Percentiles rank a stretch among this genome's conserved stretches.
Evolutionary conservation across 2,329 filamentous ascomycete genomes (phyloP).

Genomic region (Podosphaera leucotricha): DNA sequence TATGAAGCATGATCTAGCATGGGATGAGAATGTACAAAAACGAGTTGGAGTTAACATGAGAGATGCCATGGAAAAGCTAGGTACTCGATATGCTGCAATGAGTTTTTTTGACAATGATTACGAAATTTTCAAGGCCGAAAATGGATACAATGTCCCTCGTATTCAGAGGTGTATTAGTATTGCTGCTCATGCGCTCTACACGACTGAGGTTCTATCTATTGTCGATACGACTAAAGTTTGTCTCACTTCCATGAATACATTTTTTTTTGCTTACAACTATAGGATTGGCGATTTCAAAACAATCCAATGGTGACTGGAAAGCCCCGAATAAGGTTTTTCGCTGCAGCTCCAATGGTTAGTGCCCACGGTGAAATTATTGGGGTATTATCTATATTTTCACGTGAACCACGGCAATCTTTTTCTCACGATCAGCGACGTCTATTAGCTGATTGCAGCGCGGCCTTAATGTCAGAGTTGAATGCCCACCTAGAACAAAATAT

Average conservation of each 20-base stretch:
- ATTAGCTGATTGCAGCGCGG: neutral
- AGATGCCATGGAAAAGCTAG: constrained; percentile 12
- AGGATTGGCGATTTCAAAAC: constrained; percentile 1
- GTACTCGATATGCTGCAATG: constrained; percentile 12
- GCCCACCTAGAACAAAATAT: neutral
- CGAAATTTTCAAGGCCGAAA: constrained; percentile 15
- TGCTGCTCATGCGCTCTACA: constrained; percentile 17
- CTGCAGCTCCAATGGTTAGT: neutral
- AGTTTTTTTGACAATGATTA: constrained; percentile 16
- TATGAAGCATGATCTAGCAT: constrained; percentile 8
- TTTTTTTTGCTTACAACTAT: neutral
- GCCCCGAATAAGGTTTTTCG: constrained; percentile 1
- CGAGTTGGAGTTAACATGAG: constrained; percentile 8
- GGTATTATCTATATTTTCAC: neutral
- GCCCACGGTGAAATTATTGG: neutral
- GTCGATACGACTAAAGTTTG: constrained; percentile 11
- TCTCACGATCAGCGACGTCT: neutral
- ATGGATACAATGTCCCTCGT: constrained; percentile 10
- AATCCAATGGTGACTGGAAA: neutral
- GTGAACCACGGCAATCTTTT: neutral
- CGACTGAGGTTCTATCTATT: constrained; percentile 15
- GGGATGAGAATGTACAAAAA: constrained; percentile 7
- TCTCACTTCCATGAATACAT: neutral
- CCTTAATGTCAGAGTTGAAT: neutral
- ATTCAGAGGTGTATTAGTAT: constrained; percentile 15